Base-by-base conservation (phyloP, 768 basidiomycete species). In the Cytidiella melzeri region DNA sequence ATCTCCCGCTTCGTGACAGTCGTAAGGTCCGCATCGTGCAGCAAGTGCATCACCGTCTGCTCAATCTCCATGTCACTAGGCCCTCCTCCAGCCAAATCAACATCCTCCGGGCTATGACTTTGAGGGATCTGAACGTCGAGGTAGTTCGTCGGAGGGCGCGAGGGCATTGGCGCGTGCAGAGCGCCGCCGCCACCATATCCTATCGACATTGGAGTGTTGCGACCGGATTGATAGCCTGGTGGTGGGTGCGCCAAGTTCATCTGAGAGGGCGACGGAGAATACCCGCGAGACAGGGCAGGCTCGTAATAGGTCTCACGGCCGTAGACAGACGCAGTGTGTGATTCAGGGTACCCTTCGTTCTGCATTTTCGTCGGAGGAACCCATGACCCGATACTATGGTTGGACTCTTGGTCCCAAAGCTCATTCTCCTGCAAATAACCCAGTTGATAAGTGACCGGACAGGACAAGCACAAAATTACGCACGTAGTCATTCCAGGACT, bases 401-500 rank as follows among this genome's bases (percentile, higher is more conserved):
- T 94, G 0, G 90, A 93, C 56, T 95, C 93, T 66, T 93, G 92
- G 62, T 96, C 93, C 93, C 93, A 97, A 10, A 96, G 80, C 65
- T 95, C 93, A 60, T 94, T 96, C 75, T 92, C 85, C 87, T 91
- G 55, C 47, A 34, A 30, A 11, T 25, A 13, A 15, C 28, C 30
- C 5, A 49, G 34, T 30, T 15, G 57, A 26, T 43, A 28, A 51
- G 44, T n/a, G 41, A 13, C 15, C 7, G 7, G 9, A 34, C 15
- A 12, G 4, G 12, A 21, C 7, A 28, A 6, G 48, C 43, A 40
- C 37, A 36, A 25, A 30, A 30, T 21, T 41, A 73, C 82, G 57
- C 66, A 92, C 91, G 60, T 95, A 96, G 57, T 96, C 93, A 51
- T 82, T 90, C 95, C 96, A 98, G 0, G 87, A 91, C 70, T 97